Evolutionary conservation across 2,329 filamentous ascomycete species (phyloP).

Genomic region (Aspergillus jensenii): DNA sequence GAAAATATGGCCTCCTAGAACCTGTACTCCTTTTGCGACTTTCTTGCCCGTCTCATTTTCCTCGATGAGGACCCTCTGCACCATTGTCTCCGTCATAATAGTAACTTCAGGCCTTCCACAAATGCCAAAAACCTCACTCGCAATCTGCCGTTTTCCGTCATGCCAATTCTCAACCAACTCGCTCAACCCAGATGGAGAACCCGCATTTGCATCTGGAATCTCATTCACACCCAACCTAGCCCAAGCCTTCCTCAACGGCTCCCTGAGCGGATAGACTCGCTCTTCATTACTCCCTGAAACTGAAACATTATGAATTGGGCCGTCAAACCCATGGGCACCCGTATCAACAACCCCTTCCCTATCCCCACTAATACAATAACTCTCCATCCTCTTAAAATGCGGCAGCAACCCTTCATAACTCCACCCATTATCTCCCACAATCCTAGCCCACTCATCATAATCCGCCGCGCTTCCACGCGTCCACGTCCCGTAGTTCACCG

Average conservation of each 20-base stretch:
- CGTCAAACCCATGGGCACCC: conserved; percentile 27
- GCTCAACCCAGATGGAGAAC: conserved; percentile 28
- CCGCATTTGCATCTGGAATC: conserved; percentile 27
- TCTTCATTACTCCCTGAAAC: conserved; percentile 19
- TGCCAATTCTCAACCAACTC: conserved; percentile 32
- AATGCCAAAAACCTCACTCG: conserved; percentile 25
- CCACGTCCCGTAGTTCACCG: conserved; percentile 45
- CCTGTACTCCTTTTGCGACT: conserved; percentile 25
- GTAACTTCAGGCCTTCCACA: conserved; percentile 8
- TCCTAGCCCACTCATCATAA: conserved; percentile 49
- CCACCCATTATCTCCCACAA: conserved; percentile 46
- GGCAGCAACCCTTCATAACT: conserved; percentile 48
- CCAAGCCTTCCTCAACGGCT: conserved; percentile 40
- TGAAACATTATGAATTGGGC: conserved; percentile 24
- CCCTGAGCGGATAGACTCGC: conserved; percentile 42
- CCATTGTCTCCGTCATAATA: conserved; percentile 23
- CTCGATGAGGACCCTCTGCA: conserved; percentile 10
- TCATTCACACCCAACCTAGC: conserved; percentile 29
- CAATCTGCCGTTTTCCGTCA: conserved; percentile 26
- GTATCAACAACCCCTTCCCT: conserved; percentile 7
- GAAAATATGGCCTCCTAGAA: conserved; percentile 22
- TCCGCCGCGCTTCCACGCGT: conserved; percentile 46
- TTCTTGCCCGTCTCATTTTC: conserved; percentile 12
- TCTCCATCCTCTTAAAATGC: conserved; percentile 47
- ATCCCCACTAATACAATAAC: conserved; percentile 21